Conservation (phyloP, 768 basidiomycete genomes). For the Serendipita sp. region DNA sequence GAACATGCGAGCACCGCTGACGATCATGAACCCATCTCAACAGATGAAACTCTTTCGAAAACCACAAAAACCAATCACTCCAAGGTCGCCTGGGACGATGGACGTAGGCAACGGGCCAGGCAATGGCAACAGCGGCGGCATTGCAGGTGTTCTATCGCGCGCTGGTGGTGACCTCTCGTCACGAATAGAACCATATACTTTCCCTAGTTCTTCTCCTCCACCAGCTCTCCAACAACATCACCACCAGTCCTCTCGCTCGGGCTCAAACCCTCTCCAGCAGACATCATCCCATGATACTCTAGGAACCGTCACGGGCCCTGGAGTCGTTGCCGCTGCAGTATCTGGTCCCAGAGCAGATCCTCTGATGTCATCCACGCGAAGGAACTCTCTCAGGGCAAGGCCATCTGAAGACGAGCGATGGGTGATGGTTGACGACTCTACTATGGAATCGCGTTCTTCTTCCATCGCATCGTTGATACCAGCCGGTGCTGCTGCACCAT, state of each 20-base stretch:
- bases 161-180: neutral
- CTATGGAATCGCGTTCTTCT: neutral
- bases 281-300: neutral
- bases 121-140: neutral
- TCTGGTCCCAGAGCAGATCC: neutral
- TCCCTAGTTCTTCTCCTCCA: neutral
- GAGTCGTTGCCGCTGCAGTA: neutral
- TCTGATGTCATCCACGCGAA: neutral
- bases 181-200: conserved; percentile 3
- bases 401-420: neutral
- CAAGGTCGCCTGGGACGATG: neutral
- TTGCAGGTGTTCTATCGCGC: neutral
- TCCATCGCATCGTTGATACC: neutral
- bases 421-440: neutral
- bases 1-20: no score
- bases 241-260: neutral
- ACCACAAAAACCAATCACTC: neutral
- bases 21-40: neutral
- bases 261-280: neutral
- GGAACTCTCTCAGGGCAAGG: neutral
- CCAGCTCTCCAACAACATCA: neutral
- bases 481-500: conserved; percentile 4
- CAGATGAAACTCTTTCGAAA: conserved; percentile 1
- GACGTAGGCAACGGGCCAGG: neutral
- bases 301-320: neutral